These are phyloP conservation scores for Penicillium cosmopolitanum DNA, from an alignment of 495 filamentous ascomycete genomes.

Conservation along the genomic window DNA sequence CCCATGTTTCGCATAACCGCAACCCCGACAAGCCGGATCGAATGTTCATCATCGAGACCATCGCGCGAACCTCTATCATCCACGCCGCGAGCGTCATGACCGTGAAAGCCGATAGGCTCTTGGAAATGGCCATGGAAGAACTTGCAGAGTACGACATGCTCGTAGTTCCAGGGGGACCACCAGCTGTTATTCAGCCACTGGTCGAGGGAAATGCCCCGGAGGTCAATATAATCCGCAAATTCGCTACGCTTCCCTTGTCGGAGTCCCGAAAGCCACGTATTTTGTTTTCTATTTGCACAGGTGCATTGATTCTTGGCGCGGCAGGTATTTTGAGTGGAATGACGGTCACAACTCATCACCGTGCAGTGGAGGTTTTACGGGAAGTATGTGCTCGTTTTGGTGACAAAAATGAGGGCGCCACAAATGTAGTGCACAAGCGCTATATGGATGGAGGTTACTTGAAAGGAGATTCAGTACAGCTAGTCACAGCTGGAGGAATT, in stretches of 20 bases:
- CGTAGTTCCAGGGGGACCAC: conserved; percentile 59
- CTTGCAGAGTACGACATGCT: conserved; percentile 73
- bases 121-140: conserved; percentile 64
- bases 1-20: conserved; percentile 37
- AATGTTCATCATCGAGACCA: conserved; percentile 35
- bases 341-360: conserved; percentile 72
- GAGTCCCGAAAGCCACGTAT: conserved; percentile 44
- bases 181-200: conserved; percentile 27
- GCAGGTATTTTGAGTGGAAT: conserved; percentile 72
- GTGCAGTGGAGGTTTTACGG: conserved; percentile 69
- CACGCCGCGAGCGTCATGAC: conserved; percentile 27
- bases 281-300: conserved; percentile 76
- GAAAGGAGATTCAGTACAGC: conserved; percentile 68
- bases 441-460: conserved; percentile 70
- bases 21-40: conserved; percentile 31
- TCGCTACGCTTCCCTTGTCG: conserved; percentile 26
- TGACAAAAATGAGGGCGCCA: conserved; percentile 50
- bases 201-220: conserved; percentile 27
- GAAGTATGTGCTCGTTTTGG: conserved; percentile 55
- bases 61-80: conserved; percentile 41
- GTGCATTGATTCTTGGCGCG: conserved; percentile 70
- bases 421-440: conserved; percentile 75
- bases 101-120: conserved; percentile 25
- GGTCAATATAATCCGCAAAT: conserved; percentile 33
- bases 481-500: conserved; percentile 77